Conservation (phyloP, 2,329 filamentous ascomycete species). For the Dryadomyces quercus-mongolicae region DNA sequence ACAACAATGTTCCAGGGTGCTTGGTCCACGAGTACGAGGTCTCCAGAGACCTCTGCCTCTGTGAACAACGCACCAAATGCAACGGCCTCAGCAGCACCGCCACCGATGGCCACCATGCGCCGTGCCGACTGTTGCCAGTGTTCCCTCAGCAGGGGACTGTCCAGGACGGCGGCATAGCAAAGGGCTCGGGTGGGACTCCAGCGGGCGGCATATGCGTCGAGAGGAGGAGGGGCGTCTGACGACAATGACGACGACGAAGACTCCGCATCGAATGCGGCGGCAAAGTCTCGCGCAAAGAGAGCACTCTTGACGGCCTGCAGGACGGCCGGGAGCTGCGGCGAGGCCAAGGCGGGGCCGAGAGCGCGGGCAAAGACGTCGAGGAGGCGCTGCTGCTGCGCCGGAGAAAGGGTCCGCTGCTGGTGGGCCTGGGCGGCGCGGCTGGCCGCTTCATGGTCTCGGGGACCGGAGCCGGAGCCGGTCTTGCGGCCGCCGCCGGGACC, state of each 20-base stretch:
- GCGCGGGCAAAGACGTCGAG: slow-evolving; percentile 61
- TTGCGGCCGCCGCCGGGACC: background rate
- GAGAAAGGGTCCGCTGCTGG: slow-evolving; percentile 5
- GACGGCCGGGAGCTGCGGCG: slow-evolving; percentile 34
- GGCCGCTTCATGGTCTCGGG: background rate
- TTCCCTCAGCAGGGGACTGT: slow-evolving; percentile 12
- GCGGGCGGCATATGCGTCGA: slow-evolving; percentile 74
- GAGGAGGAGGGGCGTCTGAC: slow-evolving; percentile 21
- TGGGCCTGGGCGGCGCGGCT: background rate
- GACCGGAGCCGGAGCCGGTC: background rate
- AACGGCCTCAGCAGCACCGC: slow-evolving; percentile 50
- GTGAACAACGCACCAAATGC: slow-evolving; percentile 35
- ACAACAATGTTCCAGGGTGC: slow-evolving; percentile 64
- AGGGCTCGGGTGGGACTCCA: slow-evolving; percentile 85
- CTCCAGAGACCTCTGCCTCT: background rate
- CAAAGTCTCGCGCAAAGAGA: slow-evolving; percentile 77
- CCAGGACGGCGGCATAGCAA: slow-evolving; percentile 57
- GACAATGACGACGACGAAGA: background rate
- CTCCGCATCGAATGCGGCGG: slow-evolving; percentile 54
- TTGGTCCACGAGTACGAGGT: slow-evolving; percentile 62
- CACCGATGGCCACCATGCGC: slow-evolving; percentile 27
- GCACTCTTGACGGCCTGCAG: slow-evolving; percentile 79
- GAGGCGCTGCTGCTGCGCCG: slow-evolving; percentile 22
- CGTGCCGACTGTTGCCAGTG: slow-evolving; percentile 1
- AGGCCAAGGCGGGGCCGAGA: slow-evolving; percentile 40